These are phyloP conservation scores for Chenopodium berlandieri DNA, from an alignment of 148 eudicot species.

Conservation along the genomic window DNA sequence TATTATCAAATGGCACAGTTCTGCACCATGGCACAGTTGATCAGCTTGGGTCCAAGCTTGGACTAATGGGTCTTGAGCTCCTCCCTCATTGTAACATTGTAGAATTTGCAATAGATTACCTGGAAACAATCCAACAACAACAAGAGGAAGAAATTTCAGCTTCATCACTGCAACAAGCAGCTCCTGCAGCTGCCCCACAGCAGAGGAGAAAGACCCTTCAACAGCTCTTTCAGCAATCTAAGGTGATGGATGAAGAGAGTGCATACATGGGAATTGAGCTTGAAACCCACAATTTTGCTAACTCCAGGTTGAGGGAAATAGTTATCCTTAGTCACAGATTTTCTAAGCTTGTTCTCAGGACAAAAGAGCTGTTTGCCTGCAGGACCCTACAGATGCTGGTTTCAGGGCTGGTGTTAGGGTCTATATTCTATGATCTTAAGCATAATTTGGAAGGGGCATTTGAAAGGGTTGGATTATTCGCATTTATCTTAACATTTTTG, in stretches of 20 bases:
- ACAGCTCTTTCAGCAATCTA: slow-evolving; percentile 88
- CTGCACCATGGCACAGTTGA: slow-evolving; percentile 78
- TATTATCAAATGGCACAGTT: slow-evolving; percentile 76
- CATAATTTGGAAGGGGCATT: slow-evolving; percentile 66
- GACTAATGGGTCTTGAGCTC: slow-evolving; percentile 55
- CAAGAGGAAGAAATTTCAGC: slow-evolving; percentile 22
- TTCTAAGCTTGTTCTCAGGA: slow-evolving; percentile 69
- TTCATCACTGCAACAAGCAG: slow-evolving; percentile 19
- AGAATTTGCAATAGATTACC: slow-evolving; percentile 89
- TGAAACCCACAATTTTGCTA: slow-evolving; percentile 37
- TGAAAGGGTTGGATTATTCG: slow-evolving; percentile 89
- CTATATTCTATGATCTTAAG: slow-evolving; percentile 70
- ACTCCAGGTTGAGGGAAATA: slow-evolving; percentile 61
- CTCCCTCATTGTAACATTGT: slow-evolving; percentile 72
- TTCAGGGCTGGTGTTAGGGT: slow-evolving; percentile 78
- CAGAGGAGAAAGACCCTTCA: slow-evolving; percentile 54
- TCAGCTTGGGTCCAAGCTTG: slow-evolving; percentile 45
- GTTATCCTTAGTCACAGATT: slow-evolving; percentile 72
- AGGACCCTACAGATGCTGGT: slow-evolving; percentile 73
- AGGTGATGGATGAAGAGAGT: slow-evolving; percentile 65
- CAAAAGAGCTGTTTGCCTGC: slow-evolving; percentile 82
- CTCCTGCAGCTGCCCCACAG: slow-evolving; percentile 11
- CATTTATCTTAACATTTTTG: slow-evolving; percentile 82
- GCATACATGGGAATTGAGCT: slow-evolving; percentile 23
- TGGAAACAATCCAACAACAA: slow-evolving; percentile 48